Percentiles rank a stretch among this genome's conserved stretches.
Evolutionary conservation across 768 basidiomycete species (phyloP).

Genomic region (Xerocomellus dryophilus): DNA sequence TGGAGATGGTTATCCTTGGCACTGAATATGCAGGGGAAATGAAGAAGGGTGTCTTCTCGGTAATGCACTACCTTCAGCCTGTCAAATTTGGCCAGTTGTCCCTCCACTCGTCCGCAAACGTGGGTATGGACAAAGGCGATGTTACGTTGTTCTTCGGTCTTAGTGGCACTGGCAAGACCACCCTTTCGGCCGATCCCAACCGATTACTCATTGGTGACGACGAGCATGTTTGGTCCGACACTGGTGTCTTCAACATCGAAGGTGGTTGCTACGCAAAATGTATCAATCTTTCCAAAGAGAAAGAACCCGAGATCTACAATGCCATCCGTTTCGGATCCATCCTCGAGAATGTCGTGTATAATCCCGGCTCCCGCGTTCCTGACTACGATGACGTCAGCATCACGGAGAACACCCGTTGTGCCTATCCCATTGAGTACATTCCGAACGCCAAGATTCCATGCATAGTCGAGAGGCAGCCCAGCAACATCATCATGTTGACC

Average conservation of each 20-base stretch:
- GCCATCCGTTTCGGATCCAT: slow-evolving; percentile 95
- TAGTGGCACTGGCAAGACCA: slow-evolving; percentile 98
- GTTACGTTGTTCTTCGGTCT: slow-evolving; percentile 99
- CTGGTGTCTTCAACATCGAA: slow-evolving; percentile 99
- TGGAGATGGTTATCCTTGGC: slow-evolving; percentile 99
- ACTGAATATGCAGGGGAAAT: slow-evolving; percentile 99
- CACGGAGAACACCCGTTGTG: slow-evolving; percentile 99
- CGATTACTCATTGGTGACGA: slow-evolving; percentile 97
- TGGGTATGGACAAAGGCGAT: slow-evolving; percentile 82
- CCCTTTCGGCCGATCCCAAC: slow-evolving; percentile 92
- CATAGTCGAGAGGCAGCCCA: slow-evolving; percentile 79
- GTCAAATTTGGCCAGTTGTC: slow-evolving; percentile 98
- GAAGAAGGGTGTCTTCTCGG: slow-evolving; percentile 99
- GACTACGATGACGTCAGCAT: slow-evolving; percentile 97
- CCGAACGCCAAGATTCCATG: slow-evolving; percentile 95
- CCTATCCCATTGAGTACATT: slow-evolving; percentile 98
- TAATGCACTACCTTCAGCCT: slow-evolving; percentile 99
- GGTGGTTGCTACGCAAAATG: slow-evolving; percentile 99
- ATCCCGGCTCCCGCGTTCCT: slow-evolving; percentile 72
- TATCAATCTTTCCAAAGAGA: slow-evolving; percentile 94
- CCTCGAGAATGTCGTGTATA: slow-evolving; percentile 99
- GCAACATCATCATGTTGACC: slow-evolving; percentile 94
- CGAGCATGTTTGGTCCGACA: slow-evolving; percentile 99
- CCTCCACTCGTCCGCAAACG: slow-evolving; percentile 96
- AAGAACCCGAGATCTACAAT: slow-evolving; percentile 96